Percentiles rank a stretch among this genome's conserved stretches.
Conservation (phyloP, 148 eudicot species). For the Amaranthus cruentus region DNA sequence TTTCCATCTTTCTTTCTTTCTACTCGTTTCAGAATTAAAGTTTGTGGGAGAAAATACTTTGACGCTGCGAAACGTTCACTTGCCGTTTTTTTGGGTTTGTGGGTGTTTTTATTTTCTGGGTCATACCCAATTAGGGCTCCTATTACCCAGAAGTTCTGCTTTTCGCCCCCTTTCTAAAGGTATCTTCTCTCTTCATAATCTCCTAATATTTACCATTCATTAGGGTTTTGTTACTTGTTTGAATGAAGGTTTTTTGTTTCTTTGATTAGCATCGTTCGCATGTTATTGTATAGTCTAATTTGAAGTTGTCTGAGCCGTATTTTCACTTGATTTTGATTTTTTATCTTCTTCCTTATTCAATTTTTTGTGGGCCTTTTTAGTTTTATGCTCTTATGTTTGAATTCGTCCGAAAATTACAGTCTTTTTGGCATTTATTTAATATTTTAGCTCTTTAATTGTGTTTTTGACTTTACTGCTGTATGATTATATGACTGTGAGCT, state of each 20-base stretch:
- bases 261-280: not conserved
- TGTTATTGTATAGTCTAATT: not conserved
- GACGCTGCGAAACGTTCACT: constrained; percentile 10
- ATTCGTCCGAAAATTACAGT: too few relatives aligned
- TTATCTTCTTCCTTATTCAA: not conserved
- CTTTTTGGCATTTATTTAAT: not conserved
- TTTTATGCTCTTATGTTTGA: not conserved
- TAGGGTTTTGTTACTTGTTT: constrained; percentile 1
- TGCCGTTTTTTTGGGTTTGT: constrained; percentile 3
- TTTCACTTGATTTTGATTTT: constrained; percentile 11
- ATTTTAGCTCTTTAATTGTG: not conserved
- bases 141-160: too few relatives aligned
- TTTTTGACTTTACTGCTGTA: not conserved
- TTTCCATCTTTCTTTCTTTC: constrained; percentile 2
- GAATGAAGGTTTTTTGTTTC: not conserved
- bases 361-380: constrained; percentile 16
- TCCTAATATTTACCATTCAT: constrained; percentile 6
- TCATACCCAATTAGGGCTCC: constrained; percentile 22
- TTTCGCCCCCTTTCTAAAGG: constrained; percentile 26
- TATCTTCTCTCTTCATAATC: constrained; percentile 7
- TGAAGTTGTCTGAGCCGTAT: constrained; percentile 1
- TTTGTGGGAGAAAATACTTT: constrained; percentile 23
- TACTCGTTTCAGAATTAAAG: constrained; percentile 4
- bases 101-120: constrained; percentile 14
- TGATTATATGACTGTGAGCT: not conserved